phyloP scores from a whole-genome alignment of 2,329 filamentous ascomycete species.

The Myriosclerotinia duriaeana region DNA sequence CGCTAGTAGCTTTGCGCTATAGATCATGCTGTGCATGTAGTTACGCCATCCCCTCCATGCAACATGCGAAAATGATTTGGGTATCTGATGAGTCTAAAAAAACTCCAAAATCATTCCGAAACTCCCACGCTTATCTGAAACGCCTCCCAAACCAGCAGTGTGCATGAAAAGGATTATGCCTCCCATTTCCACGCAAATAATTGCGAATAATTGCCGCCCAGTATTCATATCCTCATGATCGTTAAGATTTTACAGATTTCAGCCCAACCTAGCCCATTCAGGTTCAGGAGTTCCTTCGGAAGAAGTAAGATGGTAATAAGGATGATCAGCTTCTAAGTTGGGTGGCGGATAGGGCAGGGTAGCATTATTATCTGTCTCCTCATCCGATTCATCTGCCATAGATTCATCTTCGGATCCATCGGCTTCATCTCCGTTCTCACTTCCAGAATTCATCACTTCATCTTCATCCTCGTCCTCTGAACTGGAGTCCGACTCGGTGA shows the following conservation, averaged over 20 bases:
- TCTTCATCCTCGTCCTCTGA: constrained; percentile 22
- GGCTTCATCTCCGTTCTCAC: constrained; percentile 17
- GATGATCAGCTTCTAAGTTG: neutral
- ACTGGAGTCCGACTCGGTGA: constrained; percentile 7
- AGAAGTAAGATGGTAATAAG: neutral
- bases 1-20: neutral
- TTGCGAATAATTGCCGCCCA: neutral
- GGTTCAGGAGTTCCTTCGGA: neutral
- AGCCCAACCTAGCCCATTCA: neutral
- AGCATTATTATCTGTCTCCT: neutral
- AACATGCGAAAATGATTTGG: constrained; percentile 9
- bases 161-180: neutral
- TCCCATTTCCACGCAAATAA: neutral
- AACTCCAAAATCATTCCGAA: neutral
- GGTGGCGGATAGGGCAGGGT: too few relatives aligned
- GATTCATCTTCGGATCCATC: constrained; percentile 6
- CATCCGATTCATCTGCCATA: neutral
- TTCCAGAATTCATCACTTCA: constrained; percentile 16
- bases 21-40: neutral
- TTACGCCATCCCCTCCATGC: neutral
- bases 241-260: neutral
- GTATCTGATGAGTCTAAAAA: constrained; percentile 14
- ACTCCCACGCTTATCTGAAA: constrained; percentile 11
- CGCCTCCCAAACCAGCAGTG: constrained; percentile 2
- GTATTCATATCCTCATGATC: constrained; percentile 4